Percentiles rank a stretch among this genome's conserved stretches.
These are phyloP conservation scores for Solanum phureja DNA, from an alignment of 257 asterid genomes.

Conservation along the genomic window DNA sequence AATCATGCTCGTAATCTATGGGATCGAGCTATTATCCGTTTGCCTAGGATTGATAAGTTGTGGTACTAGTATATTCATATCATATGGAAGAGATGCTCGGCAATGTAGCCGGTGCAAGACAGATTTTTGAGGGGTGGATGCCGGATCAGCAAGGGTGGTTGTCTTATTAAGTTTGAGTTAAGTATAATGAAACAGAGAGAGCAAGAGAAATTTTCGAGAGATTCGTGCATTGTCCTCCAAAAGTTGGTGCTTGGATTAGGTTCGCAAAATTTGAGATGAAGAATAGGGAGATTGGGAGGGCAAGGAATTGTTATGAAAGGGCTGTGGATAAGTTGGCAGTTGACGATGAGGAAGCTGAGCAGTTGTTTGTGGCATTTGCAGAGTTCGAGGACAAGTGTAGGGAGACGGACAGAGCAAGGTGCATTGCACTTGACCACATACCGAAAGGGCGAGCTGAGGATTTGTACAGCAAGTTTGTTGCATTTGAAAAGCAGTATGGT, in stretches of 20 bases:
- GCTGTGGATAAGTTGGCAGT: slow-evolving; percentile 15
- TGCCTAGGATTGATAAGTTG: background rate
- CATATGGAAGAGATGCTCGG: background rate
- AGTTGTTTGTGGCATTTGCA: slow-evolving; percentile 21
- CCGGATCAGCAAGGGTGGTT: background rate
- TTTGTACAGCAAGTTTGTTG: background rate
- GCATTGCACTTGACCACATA: slow-evolving; percentile 61
- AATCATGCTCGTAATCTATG: background rate
- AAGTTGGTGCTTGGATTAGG: background rate
- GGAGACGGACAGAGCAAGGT: slow-evolving; percentile 59
- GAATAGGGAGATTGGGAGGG: background rate
- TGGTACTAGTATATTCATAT: background rate
- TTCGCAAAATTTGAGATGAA: background rate
- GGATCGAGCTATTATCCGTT: background rate
- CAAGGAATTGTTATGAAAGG: background rate
- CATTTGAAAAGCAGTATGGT: background rate
- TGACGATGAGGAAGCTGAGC: slow-evolving; percentile 57
- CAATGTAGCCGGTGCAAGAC: background rate
- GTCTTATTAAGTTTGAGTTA: background rate
- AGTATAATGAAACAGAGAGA: background rate
- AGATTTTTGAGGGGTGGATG: background rate
- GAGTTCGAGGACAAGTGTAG: slow-evolving; percentile 47
- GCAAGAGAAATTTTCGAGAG: background rate
- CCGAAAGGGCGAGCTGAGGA: background rate
- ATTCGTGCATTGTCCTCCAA: background rate